Conservation (phyloP, 352 stramenopile species). For the Phytophthora boehmeriae region DNA sequence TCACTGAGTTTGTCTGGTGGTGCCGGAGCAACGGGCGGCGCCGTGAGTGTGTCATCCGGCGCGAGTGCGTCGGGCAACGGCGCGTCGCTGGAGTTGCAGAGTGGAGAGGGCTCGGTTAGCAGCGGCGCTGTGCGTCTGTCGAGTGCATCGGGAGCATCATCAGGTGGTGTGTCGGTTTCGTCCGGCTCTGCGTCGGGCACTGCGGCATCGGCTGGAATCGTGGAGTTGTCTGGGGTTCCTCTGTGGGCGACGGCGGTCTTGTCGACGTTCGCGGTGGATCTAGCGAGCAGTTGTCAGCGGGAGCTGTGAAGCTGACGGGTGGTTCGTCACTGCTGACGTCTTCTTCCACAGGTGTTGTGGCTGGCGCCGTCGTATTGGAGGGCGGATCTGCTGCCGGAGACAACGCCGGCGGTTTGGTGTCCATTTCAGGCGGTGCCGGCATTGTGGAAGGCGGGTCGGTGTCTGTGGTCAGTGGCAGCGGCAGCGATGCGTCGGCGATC, state of each 20-base stretch:
- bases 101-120: constrained; percentile 21
- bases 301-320: constrained; percentile 23
- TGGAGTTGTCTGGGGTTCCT: constrained; percentile 21
- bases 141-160: constrained; percentile 18
- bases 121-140: constrained; percentile 22
- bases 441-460: constrained; percentile 1
- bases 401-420: constrained; percentile 21
- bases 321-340: constrained; percentile 14
- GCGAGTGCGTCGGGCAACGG: constrained; percentile 15
- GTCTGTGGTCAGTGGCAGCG: constrained; percentile 9
- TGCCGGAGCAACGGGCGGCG: constrained; percentile 18
- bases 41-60: constrained; percentile 21
- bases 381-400: constrained; percentile 20
- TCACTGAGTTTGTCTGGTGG: constrained; percentile 20
- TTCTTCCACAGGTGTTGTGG: constrained; percentile 8
- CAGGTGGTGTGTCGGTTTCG: constrained; percentile 24
- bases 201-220: constrained; percentile 7
- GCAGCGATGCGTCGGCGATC: constrained; percentile 11
- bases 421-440: constrained; percentile 18
- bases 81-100: constrained; percentile 19
- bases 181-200: constrained; percentile 14
- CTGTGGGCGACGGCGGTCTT: constrained; percentile 14
- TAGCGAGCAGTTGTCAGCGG: constrained; percentile 14
- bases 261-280: constrained; percentile 20
- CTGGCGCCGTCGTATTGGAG: constrained; percentile 19